Percentiles rank a stretch among this genome's conserved stretches.
Conservation (phyloP, 208 protist species). For the Wallacemonas sp. region DNA sequence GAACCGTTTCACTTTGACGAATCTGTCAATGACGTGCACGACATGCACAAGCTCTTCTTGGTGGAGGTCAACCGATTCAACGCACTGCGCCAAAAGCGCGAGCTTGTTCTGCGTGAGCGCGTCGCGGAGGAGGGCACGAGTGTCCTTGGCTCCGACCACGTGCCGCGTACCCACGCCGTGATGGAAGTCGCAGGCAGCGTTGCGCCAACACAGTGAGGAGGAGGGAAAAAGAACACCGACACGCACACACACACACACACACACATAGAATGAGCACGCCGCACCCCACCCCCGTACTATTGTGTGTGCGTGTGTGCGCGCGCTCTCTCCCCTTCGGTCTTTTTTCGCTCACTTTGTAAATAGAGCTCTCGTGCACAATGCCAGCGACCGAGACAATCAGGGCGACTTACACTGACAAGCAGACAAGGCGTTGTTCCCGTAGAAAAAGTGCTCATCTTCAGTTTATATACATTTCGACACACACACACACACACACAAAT, state of each 20-base stretch:
- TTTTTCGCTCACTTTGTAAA: conserved; percentile 11
- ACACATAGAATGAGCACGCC: neutral
- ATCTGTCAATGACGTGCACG: conserved; percentile 53
- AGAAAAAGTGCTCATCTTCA: too few relatives aligned
- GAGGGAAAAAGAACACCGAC: conserved; percentile 10
- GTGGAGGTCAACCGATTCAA: conserved; percentile 78
- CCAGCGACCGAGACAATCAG: too few relatives aligned
- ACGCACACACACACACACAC: conserved; percentile 8
- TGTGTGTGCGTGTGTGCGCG: too few relatives aligned
- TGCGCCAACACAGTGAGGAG: conserved; percentile 12
- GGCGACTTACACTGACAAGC: too few relatives aligned
- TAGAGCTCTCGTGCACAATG: too few relatives aligned
- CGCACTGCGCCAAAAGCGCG: conserved; percentile 45
- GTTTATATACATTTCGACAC: neutral
- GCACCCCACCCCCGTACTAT: too few relatives aligned
- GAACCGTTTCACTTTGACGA: conserved; percentile 86
- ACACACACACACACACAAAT: neutral
- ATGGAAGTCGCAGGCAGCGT: conserved; percentile 77
- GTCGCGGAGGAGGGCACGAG: conserved; percentile 35
- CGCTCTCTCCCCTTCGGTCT: neutral
- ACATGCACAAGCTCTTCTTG: conserved; percentile 78
- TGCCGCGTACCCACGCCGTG: conserved; percentile 79
- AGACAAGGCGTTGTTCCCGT: too few relatives aligned
- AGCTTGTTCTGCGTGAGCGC: conserved; percentile 53
- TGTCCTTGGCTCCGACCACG: conserved; percentile 64